Conservation (phyloP, 2,329 filamentous ascomycete species). For the Aspergillus sp. region DNA sequence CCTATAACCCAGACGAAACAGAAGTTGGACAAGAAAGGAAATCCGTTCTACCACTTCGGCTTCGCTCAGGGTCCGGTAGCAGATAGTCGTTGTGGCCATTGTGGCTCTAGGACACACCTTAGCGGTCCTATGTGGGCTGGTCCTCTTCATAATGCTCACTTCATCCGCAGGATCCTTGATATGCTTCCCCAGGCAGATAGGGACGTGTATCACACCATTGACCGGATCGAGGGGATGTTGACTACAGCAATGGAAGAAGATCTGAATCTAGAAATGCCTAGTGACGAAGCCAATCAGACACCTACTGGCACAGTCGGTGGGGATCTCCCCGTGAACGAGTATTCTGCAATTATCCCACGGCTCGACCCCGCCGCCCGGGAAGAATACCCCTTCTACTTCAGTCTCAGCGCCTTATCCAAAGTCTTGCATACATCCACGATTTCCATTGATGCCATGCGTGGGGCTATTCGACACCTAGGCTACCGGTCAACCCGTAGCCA, state of each 20-base stretch:
- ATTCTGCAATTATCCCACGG: conserved; percentile 45
- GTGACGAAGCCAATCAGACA: conserved; percentile 16
- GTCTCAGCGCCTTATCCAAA: conserved; percentile 72
- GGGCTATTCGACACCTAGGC: conserved; percentile 77
- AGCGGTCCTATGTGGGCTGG: conserved; percentile 95
- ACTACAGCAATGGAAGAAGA: conserved; percentile 81
- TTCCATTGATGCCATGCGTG: conserved; percentile 74
- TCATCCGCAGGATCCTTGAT: conserved; percentile 76
- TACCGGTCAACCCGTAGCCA: conserved; percentile 85
- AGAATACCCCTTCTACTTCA: conserved; percentile 81
- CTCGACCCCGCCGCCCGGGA: conserved; percentile 67
- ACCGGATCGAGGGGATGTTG: conserved; percentile 88
- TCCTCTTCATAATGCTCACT: conserved; percentile 79
- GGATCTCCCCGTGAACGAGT: conserved; percentile 21
- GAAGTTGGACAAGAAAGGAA: conserved; percentile 69
- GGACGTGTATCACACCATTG: conserved; percentile 74
- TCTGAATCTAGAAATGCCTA: conserved; percentile 29
- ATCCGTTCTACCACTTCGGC: conserved; percentile 74
- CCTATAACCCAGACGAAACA: conserved; percentile 70
- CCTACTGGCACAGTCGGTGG: conserved; percentile 11
- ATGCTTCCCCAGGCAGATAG: conserved; percentile 68
- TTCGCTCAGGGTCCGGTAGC: conserved; percentile 71
- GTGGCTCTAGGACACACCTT: conserved; percentile 81
- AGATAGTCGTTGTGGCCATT: conserved; percentile 74
- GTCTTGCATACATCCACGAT: conserved; percentile 78